Percentiles rank a stretch among this genome's conserved stretches.
These are phyloP conservation scores for Apiotrichum siamense DNA, from an alignment of 1,284 basidiomycete genomes.

Conservation along the genomic window DNA sequence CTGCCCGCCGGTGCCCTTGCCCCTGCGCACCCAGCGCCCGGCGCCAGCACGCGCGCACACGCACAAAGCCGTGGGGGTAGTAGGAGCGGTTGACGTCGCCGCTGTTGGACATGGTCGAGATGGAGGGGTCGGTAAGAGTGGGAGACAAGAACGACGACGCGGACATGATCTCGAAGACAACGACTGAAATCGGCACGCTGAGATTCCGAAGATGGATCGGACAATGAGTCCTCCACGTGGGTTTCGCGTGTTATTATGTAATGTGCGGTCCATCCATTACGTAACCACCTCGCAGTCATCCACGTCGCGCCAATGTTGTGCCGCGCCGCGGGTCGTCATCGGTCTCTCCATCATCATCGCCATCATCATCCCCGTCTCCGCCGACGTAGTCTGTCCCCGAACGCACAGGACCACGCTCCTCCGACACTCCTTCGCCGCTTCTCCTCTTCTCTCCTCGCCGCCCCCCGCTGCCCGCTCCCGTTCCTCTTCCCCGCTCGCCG, in stretches of 20 bases:
- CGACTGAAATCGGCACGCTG: neutral
- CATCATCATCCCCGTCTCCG: neutral
- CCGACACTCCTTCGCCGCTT: neutral
- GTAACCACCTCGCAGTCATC: too few species aligned
- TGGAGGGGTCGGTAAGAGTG: neutral
- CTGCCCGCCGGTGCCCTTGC: too few species aligned
- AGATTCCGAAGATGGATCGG: neutral
- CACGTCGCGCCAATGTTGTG: too few species aligned
- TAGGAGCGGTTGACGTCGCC: conserved; percentile 20
- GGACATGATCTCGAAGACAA: too few species aligned
- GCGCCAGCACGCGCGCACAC: too few species aligned
- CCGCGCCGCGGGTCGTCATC: too few species aligned
- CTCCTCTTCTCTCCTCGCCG: too few species aligned
- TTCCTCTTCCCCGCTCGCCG: neutral
- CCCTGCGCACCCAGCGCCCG: too few species aligned
- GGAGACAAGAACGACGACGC: neutral
- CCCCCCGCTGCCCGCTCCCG: too few species aligned
- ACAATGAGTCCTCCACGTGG: too few species aligned
- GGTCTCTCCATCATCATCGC: neutral
- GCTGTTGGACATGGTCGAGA: neutral
- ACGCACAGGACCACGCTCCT: neutral
- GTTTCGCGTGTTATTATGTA: too few species aligned
- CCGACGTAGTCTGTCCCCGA: neutral
- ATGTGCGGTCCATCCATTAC: too few species aligned
- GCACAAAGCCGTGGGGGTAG: conserved; percentile 21